A percentile compares a stretch with the other conserved stretches of the same genome.
phyloP scores from a whole-genome alignment of 768 basidiomycete genomes.

The Mycena floridula region DNA sequence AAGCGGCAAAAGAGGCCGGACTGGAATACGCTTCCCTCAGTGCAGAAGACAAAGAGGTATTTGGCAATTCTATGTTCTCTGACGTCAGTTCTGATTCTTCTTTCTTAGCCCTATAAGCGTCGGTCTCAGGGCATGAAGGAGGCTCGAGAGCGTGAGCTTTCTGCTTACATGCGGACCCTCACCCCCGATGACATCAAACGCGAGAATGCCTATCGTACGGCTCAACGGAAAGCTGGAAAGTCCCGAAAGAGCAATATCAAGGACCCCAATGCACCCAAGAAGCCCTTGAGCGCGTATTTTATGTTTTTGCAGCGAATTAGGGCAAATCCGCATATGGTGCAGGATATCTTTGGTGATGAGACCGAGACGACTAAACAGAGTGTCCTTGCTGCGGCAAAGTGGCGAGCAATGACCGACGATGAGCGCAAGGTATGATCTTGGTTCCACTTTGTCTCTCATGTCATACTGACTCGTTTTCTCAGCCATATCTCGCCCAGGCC shows the following conservation, averaged over 20 bases:
- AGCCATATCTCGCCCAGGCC: constrained; percentile 92
- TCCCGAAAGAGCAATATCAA: constrained; percentile 92
- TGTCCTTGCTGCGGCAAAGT: constrained; percentile 86
- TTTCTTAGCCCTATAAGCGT: constrained; percentile 71
- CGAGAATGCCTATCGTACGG: constrained; percentile 87
- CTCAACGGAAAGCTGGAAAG: constrained; percentile 90
- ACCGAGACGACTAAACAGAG: constrained; percentile 94
- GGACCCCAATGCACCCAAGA: constrained; percentile 95
- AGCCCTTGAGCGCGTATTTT: constrained; percentile 90
- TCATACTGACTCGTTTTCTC: constrained; percentile 12
- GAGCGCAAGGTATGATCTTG: constrained; percentile 72
- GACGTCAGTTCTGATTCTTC: constrained; percentile 12
- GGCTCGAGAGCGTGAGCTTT: constrained; percentile 72
- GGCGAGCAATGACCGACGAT: constrained; percentile 89
- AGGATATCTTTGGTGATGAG: constrained; percentile 82
- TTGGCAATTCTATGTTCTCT: constrained; percentile 18
- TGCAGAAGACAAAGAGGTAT: constrained; percentile 79
- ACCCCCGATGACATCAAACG: constrained; percentile 93
- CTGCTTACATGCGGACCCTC: constrained; percentile 80
- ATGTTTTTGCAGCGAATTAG: constrained; percentile 92
- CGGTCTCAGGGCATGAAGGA: constrained; percentile 84
- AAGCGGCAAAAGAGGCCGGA: constrained; percentile 92
- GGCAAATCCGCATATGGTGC: constrained; percentile 67
- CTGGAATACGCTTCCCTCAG: constrained; percentile 80
- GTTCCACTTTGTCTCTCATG: constrained; percentile 9